Conservation (phyloP, 176 grass and related monocot genomes). For the Oryza rufipogon region DNA sequence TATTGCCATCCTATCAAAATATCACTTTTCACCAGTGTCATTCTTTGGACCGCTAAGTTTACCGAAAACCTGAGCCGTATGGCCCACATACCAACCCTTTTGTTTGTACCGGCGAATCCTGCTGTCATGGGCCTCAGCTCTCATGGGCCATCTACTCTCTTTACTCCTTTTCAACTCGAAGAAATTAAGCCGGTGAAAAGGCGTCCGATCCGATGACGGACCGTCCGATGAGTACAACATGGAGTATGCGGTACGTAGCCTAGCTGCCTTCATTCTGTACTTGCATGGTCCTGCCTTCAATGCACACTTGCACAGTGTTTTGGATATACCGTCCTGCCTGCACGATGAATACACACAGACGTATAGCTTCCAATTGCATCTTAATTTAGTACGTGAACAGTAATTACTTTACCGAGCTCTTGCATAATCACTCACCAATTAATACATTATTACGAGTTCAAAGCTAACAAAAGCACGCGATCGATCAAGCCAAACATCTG, state of each 20-base stretch:
- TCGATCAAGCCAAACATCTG: neutral
- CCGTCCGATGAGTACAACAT: neutral
- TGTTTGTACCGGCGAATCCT: constrained; percentile 15
- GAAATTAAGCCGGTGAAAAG: neutral
- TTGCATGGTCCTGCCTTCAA: neutral
- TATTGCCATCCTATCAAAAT: no score
- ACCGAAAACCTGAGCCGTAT: neutral
- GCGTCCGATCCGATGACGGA: neutral
- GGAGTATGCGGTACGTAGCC: neutral
- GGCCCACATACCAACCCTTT: neutral
- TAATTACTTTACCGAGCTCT: neutral
- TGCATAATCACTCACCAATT: neutral
- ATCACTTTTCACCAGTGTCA: neutral
- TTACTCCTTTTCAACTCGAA: neutral
- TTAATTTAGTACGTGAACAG: neutral
- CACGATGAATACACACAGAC: neutral
- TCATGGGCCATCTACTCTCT: neutral
- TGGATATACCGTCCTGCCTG: neutral
- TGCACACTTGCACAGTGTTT: neutral
- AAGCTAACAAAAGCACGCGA: neutral
- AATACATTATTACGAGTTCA: neutral
- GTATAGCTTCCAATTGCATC: neutral
- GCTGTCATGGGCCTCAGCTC: neutral
- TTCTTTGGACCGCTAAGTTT: neutral
- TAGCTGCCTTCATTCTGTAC: neutral